These are phyloP conservation scores for Paecilomyces variotii DNA, from an alignment of 2,329 filamentous ascomycete genomes.

Conservation along the genomic window DNA sequence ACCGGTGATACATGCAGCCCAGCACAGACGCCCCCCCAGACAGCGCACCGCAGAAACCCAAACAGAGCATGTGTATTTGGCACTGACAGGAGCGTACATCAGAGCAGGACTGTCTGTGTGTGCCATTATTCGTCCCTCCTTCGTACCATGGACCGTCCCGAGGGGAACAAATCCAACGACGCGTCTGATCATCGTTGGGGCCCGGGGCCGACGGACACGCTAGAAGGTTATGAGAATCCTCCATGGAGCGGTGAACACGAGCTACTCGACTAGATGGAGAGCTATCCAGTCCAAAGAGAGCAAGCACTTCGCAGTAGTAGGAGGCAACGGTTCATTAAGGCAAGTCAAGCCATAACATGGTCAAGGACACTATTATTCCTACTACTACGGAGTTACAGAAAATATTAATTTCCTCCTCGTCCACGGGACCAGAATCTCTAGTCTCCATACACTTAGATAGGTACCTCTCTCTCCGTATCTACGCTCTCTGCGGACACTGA, in stretches of 20 bases:
- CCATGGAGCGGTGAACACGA: conserved; percentile 1
- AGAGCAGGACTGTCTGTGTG: neutral
- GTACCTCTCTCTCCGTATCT: neutral
- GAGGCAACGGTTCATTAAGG: neutral
- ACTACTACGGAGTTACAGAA: too few relatives aligned
- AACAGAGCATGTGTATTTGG: neutral
- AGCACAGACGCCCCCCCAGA: neutral
- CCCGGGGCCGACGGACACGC: neutral
- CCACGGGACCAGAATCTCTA: too few relatives aligned
- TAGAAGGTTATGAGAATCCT: neutral
- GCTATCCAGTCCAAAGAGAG: neutral
- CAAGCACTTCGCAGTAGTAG: neutral
- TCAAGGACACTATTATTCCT: neutral
- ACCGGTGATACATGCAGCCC: neutral
- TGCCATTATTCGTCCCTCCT: neutral
- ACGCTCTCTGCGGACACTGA: neutral
- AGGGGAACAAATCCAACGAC: neutral
- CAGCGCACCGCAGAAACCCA: neutral
- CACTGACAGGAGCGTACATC: neutral
- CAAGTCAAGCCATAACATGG: neutral
- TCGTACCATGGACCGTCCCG: neutral
- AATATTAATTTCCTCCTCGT: neutral
- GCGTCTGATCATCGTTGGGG: neutral
- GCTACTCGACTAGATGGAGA: neutral
- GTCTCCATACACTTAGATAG: neutral